Evolutionary conservation across 2,329 filamentous ascomycete genomes (phyloP).

Genomic region (Phyllosticta citribraziliensis): DNA sequence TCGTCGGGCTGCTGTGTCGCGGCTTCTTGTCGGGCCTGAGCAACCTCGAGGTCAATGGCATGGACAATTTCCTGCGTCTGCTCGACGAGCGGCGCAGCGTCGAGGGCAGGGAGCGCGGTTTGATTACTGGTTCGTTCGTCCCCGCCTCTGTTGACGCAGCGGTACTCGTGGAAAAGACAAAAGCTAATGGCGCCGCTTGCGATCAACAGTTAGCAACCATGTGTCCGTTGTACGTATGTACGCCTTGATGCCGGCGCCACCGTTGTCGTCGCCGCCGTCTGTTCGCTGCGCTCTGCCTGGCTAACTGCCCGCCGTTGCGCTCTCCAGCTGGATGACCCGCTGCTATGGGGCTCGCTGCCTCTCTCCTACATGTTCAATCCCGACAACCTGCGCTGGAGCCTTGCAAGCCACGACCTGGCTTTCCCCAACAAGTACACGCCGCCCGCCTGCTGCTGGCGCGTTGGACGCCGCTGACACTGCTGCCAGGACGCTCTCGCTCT

Average conservation of each 20-base stretch:
- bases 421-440: conserved; percentile 66
- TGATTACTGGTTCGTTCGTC: conserved; percentile 72
- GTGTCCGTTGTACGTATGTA: conserved; percentile 66
- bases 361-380: conserved; percentile 61
- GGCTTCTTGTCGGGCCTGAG: conserved; percentile 68
- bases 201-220: conserved; percentile 66
- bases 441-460: not conserved
- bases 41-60: conserved; percentile 63
- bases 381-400: conserved; percentile 71
- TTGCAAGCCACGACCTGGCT: conserved; percentile 92
- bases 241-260: conserved; percentile 6
- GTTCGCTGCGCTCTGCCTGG: not conserved
- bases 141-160: not conserved
- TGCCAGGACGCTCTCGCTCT: conserved; percentile 55
- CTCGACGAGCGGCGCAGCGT: conserved; percentile 64
- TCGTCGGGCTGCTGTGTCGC: conserved; percentile 60
- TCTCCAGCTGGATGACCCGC: conserved; percentile 75
- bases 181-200: not conserved
- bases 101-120: conserved; percentile 57
- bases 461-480: not conserved
- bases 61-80: conserved; percentile 64
- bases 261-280: not conserved
- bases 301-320: conserved; percentile 15
- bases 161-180: not conserved
- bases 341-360: conserved; percentile 87